Conservation (phyloP, 306 rosid genomes). For the Fragaria nilgerrensis region DNA sequence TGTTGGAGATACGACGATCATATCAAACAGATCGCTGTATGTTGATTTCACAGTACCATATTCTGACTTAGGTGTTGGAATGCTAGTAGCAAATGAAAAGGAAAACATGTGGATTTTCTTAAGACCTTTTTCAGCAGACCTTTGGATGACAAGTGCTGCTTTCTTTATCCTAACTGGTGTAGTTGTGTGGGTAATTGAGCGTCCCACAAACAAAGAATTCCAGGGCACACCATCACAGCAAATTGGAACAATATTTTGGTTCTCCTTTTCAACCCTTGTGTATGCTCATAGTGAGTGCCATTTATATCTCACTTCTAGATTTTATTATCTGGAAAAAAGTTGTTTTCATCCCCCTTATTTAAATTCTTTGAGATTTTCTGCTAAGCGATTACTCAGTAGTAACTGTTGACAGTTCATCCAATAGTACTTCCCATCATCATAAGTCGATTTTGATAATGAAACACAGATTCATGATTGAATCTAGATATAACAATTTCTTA, state of each 20-base stretch:
- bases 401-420: background rate
- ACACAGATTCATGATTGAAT: no score
- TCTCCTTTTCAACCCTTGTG: constrained; percentile 19
- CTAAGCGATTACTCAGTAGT: no score
- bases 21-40: background rate
- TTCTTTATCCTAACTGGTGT: constrained; percentile 13
- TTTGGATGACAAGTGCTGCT: constrained; percentile 17
- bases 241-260: background rate
- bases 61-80: constrained; percentile 8
- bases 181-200: constrained; percentile 17
- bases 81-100: background rate
- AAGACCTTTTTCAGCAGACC: constrained; percentile 9
- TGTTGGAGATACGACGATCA: constrained; percentile 15
- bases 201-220: constrained; percentile 3
- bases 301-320: background rate
- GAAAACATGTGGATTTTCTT: constrained; percentile 22
- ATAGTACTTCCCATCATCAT: background rate
- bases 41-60: constrained; percentile 20
- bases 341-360: no score
- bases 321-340: background rate
- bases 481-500: no score
- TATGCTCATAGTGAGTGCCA: constrained; percentile 1
- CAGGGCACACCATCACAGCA: constrained; percentile 2
- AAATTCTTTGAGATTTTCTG: no score
- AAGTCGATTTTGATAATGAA: no score